Conservation (phyloP, 1,284 basidiomycete species). For the Spongiforma sp. region DNA sequence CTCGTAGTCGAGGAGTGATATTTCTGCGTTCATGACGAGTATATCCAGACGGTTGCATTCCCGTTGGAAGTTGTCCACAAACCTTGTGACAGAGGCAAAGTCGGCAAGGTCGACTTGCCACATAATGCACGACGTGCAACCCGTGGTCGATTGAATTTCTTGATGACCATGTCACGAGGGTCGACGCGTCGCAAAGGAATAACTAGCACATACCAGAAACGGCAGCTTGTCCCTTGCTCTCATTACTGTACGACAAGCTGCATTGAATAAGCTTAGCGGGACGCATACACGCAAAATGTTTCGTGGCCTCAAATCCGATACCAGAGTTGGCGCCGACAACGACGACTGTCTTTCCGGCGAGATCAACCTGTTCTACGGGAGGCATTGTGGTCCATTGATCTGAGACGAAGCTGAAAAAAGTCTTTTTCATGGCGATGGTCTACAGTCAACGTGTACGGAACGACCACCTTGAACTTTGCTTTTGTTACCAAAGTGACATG, state of each 20-base stretch:
- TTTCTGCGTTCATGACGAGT: slow-evolving; percentile 28
- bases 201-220: slow-evolving; percentile 17
- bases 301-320: slow-evolving; percentile 48
- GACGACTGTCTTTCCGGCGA: slow-evolving; percentile 37
- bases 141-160: slow-evolving; percentile 18
- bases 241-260: slow-evolving; percentile 47
- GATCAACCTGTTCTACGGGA: slow-evolving; percentile 28
- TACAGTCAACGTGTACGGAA: too few relatives aligned
- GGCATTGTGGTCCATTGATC: slow-evolving; percentile 25
- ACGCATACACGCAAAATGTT: slow-evolving; percentile 49
- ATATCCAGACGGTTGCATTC: slow-evolving; percentile 23
- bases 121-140: slow-evolving; percentile 10
- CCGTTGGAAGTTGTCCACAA: slow-evolving; percentile 17
- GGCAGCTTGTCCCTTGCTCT: slow-evolving; percentile 42
- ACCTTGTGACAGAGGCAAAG: slow-evolving; percentile 22
- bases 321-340: slow-evolving; percentile 48
- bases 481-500: too few relatives aligned
- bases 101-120: slow-evolving; percentile 23
- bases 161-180: background rate
- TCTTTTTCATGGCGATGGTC: slow-evolving; percentile 8
- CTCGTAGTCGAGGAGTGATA: background rate
- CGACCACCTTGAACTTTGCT: too few relatives aligned
- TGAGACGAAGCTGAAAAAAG: slow-evolving; percentile 3
- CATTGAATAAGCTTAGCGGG: slow-evolving; percentile 44
- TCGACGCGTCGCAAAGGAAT: slow-evolving; percentile 3